phyloP scores from a whole-genome alignment of 331 rosid genomes.

The Rosa hybrid region DNA sequence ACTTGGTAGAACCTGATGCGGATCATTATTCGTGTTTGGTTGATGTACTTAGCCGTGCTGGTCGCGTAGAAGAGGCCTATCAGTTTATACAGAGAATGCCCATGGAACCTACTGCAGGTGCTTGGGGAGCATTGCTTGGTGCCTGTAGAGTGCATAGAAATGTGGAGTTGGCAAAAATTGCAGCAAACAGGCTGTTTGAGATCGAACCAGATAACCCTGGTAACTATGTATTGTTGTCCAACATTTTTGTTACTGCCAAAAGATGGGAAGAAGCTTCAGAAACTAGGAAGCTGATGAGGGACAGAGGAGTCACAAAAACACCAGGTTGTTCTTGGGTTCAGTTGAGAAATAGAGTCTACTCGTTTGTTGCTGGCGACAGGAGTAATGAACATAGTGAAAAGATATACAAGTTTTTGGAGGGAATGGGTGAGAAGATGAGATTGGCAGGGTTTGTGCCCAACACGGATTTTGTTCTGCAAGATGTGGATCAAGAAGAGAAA shows the following conservation, averaged over 20 bases:
- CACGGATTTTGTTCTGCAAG: conserved; percentile 60
- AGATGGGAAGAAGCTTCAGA: conserved; percentile 60
- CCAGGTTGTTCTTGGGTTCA: conserved; percentile 66
- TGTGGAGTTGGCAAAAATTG: conserved; percentile 44
- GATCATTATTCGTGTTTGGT: conserved; percentile 56
- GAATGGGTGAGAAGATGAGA: conserved; percentile 47
- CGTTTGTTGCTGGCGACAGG: conserved; percentile 50
- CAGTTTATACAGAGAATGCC: conserved; percentile 52
- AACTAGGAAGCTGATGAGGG: conserved; percentile 52
- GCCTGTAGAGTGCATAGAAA: conserved; percentile 58
- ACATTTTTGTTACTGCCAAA: conserved; percentile 46
- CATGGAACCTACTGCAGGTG: conserved; percentile 52
- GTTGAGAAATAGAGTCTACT: conserved; percentile 41
- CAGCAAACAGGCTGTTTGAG: conserved; percentile 48
- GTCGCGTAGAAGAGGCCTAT: conserved; percentile 52
- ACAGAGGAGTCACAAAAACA: conserved; percentile 47
- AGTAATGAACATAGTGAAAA: conserved; percentile 30
- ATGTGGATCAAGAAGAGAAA: conserved; percentile 57
- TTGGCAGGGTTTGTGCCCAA: conserved; percentile 49
- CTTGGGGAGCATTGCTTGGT: conserved; percentile 72
- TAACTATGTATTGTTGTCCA: conserved; percentile 45
- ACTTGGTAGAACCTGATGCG: conserved; percentile 48
- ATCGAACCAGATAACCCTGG: conserved; percentile 57
- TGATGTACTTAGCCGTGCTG: conserved; percentile 56
- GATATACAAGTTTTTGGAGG: conserved; percentile 39